phyloP scores from a whole-genome alignment of 371 early-diverging fungal species.

The Mortierella sp. region DNA sequence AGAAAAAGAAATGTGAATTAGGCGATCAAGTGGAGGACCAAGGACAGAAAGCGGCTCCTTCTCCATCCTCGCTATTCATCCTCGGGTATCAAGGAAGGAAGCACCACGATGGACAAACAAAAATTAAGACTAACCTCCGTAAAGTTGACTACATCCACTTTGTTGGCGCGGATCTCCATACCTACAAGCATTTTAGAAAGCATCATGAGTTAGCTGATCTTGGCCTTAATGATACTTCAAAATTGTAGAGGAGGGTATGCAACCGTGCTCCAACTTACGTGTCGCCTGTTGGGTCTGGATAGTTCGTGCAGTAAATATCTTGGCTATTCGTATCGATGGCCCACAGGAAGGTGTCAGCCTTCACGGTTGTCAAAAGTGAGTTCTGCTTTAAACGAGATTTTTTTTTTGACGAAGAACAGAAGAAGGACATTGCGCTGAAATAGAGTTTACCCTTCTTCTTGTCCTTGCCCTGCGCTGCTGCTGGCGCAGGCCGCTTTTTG shows the following conservation, averaged over 20 bases:
- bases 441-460: constrained; percentile 34
- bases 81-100: no score
- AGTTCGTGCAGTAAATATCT: constrained; percentile 50
- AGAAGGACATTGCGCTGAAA: background rate
- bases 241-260: constrained; percentile 10
- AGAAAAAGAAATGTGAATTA: no score
- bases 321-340: constrained; percentile 11
- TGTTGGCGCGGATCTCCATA: constrained; percentile 15
- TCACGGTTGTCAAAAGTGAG: background rate
- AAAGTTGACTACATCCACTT: constrained; percentile 53
- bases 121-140: constrained; percentile 38
- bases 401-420: no score
- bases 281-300: constrained; percentile 29
- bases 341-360: background rate
- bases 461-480: constrained; percentile 32
- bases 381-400: background rate
- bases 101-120: background rate
- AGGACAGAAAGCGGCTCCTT: no score
- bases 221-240: background rate
- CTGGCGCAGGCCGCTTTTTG: constrained; percentile 38
- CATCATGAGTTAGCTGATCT: background rate
- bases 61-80: no score
- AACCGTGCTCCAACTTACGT: no score
- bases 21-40: no score
- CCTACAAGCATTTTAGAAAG: constrained; percentile 4